These are phyloP conservation scores for Coemansia biformis DNA, from an alignment of 192 early-diverging fungal genomes.

Conservation along the genomic window DNA sequence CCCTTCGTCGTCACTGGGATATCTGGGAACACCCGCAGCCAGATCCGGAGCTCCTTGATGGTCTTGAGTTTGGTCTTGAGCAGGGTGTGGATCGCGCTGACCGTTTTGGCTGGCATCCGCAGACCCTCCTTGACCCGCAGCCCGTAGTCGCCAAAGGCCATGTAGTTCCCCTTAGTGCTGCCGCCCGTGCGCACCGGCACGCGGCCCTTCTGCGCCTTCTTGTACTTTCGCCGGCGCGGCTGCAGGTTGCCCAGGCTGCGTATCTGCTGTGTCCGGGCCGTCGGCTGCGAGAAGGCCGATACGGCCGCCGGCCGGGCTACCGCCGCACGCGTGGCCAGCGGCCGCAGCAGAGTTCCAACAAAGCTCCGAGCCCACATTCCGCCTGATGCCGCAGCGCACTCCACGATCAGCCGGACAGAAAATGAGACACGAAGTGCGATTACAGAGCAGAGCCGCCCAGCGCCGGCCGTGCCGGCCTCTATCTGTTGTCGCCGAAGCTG, in stretches of 20 bases:
- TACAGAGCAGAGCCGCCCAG: not conserved
- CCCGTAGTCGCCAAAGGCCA: conserved; percentile 90
- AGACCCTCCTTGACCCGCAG: conserved; percentile 80
- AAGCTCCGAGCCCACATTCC: conserved; percentile 45
- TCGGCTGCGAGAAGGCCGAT: conserved; percentile 1
- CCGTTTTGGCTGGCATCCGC: conserved; percentile 74
- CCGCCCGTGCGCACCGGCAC: conserved; percentile 76
- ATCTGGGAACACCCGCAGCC: conserved; percentile 86
- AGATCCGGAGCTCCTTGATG: conserved; percentile 81
- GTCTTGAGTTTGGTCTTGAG: conserved; percentile 76
- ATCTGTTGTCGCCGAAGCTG: too few relatives aligned
- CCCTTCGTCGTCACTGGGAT: conserved; percentile 89
- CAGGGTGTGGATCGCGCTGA: conserved; percentile 69
- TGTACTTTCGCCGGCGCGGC: conserved; percentile 74
- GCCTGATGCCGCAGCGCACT: not conserved
- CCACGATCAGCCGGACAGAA: not conserved
- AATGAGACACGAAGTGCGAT: not conserved
- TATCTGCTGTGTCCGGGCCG: conserved; percentile 12
- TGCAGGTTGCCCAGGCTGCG: conserved; percentile 66
- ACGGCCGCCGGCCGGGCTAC: not conserved
- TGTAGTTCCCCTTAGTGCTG: conserved; percentile 79
- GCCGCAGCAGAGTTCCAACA: conserved; percentile 20
- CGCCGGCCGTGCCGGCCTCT: too few relatives aligned
- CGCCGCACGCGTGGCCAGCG: conserved; percentile 5
- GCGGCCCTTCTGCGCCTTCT: conserved; percentile 87